A percentile compares a stretch with the other conserved stretches of the same genome.
Evolutionary conservation across 139 green algal genomes (phyloP).

Genomic region (Zygnema cylindricum): DNA sequence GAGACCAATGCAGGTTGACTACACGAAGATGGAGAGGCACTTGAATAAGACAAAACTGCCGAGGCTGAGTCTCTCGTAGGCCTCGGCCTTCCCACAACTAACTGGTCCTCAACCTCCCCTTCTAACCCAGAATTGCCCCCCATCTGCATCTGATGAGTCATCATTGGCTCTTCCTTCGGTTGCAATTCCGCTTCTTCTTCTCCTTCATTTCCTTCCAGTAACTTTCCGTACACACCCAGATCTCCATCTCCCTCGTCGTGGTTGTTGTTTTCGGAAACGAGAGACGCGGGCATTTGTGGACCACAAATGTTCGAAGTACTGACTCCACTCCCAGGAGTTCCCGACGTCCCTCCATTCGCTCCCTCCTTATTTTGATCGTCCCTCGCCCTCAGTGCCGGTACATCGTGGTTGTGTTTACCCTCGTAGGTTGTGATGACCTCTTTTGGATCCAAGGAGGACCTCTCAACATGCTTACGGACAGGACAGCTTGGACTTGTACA

Average conservation of each 20-base stretch:
- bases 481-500: constrained; percentile 61
- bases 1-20: too few species aligned
- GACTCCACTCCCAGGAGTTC: neutral
- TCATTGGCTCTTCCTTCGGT: neutral
- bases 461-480: constrained; percentile 68
- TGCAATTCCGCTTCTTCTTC: neutral
- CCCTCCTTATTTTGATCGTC: neutral
- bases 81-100: neutral
- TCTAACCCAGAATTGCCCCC: too few species aligned
- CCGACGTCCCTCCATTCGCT: neutral
- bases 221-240: neutral
- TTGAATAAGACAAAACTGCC: too few species aligned
- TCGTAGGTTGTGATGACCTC: constrained; percentile 66
- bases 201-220: neutral
- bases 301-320: neutral
- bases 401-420: constrained; percentile 65
- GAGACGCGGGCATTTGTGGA: neutral
- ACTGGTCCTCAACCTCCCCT: neutral
- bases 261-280: neutral
- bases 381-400: neutral
- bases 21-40: too few species aligned
- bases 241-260: neutral
- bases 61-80: too few species aligned
- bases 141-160: neutral
- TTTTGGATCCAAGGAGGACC: constrained; percentile 27